These are phyloP conservation scores for Echites panduratus DNA, from an alignment of 257 asterid genomes.

Conservation along the genomic window DNA sequence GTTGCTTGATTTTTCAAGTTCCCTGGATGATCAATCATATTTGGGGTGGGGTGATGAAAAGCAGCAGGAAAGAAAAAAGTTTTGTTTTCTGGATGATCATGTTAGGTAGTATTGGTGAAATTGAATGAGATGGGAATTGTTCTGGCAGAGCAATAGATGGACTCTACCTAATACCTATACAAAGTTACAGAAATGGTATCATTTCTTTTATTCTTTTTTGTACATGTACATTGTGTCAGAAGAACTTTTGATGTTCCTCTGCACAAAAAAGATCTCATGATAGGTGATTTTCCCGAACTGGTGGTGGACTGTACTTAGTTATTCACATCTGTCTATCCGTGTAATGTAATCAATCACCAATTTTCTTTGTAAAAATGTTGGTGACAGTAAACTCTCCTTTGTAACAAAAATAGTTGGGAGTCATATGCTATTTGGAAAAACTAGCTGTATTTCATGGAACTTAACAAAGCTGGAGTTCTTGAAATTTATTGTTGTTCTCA, in stretches of 20 bases:
- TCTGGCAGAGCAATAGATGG: neutral
- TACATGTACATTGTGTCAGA: neutral
- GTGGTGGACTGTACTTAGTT: no score
- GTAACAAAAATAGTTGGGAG: neutral
- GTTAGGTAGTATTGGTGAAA: neutral
- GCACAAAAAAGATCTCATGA: neutral
- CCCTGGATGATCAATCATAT: neutral
- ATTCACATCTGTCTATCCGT: no score
- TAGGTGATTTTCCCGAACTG: neutral
- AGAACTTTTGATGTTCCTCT: neutral
- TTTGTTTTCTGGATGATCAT: neutral
- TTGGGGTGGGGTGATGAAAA: neutral
- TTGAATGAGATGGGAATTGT: neutral
- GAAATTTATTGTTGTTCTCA: no score
- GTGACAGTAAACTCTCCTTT: neutral
- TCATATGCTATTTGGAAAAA: no score
- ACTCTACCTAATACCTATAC: neutral
- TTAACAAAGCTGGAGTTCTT: no score
- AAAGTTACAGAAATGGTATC: neutral
- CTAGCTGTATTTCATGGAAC: neutral
- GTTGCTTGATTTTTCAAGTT: neutral
- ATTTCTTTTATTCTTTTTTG: neutral
- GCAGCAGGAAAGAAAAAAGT: neutral
- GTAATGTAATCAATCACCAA: no score
- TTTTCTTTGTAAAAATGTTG: neutral